A percentile compares a stretch with the other conserved stretches of the same genome.
Conservation (phyloP, 106 monocot genomes). For the Amphibolis antarctica region DNA sequence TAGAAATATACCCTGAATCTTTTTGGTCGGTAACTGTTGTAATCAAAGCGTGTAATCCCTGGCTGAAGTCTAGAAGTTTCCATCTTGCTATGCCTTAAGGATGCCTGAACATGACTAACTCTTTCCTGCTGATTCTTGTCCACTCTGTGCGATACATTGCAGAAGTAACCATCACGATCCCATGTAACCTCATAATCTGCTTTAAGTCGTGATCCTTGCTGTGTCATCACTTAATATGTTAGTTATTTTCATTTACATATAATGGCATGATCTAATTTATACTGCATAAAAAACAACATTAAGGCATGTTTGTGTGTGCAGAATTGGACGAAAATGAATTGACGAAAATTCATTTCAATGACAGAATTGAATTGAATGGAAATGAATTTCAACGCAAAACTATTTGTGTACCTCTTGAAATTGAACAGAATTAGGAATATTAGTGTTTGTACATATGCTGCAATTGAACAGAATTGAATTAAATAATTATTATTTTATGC, state of each 20-base stretch:
- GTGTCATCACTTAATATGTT: constrained; percentile 8
- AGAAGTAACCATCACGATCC: constrained; percentile 60
- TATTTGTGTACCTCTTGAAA: too few relatives aligned
- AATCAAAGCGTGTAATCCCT: constrained; percentile 9
- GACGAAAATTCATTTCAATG: too few relatives aligned
- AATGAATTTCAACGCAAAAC: too few relatives aligned
- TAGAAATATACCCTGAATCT: constrained; percentile 60
- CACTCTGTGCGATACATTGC: constrained; percentile 21
- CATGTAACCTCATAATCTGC: constrained; percentile 84
- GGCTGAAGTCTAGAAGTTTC: constrained; percentile 27
- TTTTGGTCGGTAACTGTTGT: constrained; percentile 19
- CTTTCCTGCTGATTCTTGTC: constrained; percentile 34
- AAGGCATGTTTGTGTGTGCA: neutral
- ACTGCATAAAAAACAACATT: neutral
- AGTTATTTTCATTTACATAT: neutral
- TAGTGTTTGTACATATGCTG: too few relatives aligned
- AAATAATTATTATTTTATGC: too few relatives aligned
- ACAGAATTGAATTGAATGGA: too few relatives aligned
- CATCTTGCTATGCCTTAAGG: constrained; percentile 14
- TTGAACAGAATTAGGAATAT: too few relatives aligned
- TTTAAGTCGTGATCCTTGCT: constrained; percentile 89
- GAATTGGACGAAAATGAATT: too few relatives aligned
- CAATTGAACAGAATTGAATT: too few relatives aligned
- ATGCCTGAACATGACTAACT: neutral
- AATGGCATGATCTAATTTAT: neutral